Evolutionary conservation across 805 yeast genomes (phyloP), one percentile per base, ranked within the genome.

Genomic region (Schwanniomyces pseudopolymorphus): DNA sequence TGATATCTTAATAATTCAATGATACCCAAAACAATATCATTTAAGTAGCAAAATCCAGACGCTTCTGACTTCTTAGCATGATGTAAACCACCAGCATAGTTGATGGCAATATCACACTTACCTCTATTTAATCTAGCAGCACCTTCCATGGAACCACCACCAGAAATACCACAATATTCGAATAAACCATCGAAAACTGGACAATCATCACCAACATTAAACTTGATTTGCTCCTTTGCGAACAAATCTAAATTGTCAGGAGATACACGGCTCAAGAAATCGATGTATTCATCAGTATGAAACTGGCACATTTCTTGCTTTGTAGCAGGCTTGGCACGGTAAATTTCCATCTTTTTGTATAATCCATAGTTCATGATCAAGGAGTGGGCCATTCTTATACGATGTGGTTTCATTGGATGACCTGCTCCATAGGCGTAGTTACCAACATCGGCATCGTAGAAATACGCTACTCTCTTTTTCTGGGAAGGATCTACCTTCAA

Each of bases 321-420:
- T 14, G 98, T 91, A 35, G 99, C 99, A 1, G 98, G 97, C 66
- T 90, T 91, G 37, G 98, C 97, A 42, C 97, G 80, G 67, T 91
- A 91, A 41, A 94, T 89, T 64, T 94, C 98, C 97, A 94, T 92
- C 69, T 92, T 87, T 67, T 91, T 89, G 73, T 94, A 91, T 44
- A 94, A 78, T 1, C 97, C 98, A 66, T 94, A 94, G 70, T 92
- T 91, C 96, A 94, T 92, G 54, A 94, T 88, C 59, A 94, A 77
- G 36, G 96, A 89, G 67, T 94, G 98, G 6, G 98, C 96, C 96
- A 94, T 91, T 81, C 98, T 86, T 72, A 94, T 90, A 63, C 99
- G 83, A 67, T 92, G 97, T 20, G 99, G 99, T 65, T 94, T 94
- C 99, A 94, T 94, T 35, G 97, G 97, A 67, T 94, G 99, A 24